Evolutionary conservation across 225 moss, liverwort and hornwort genomes (phyloP), one percentile per base, ranked within the genome.

Genomic region (Climacium dendroides): DNA sequence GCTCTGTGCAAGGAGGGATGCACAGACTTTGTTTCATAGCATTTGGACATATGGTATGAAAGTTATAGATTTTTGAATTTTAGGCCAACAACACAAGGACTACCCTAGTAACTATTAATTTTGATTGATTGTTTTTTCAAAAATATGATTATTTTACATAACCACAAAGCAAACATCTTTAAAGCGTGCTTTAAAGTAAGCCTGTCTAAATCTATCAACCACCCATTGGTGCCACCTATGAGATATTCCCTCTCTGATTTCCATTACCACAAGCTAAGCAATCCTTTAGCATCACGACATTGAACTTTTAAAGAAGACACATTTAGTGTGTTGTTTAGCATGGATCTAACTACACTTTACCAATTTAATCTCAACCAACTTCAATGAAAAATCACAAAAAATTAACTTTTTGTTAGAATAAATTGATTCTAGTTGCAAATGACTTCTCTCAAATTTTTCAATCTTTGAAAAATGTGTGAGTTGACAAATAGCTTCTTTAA

Each of bases 1-100:
- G 8, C 1, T 25, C 2, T 41, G 1, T 15, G 0, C 2, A 0
- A 69, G 0, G 14, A 41, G 1, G 14, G 14, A 0, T 24, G 6
- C 1, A 13, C 2, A 3, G 4, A 4, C 24, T 39, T 69, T 24
- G 2, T 39, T 69, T 39, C 39, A 4, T 14, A 0, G 4, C 4
- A 0, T 39, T 13, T 69, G 24, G 14, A 70, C 41, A 41, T 39
- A 8, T 0, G 0, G 1, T 41, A 11, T 41, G 3, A 70, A 41
- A 70, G 15, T 25, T 70, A 9, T 41, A 8, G 9, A 26, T 15
- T 26, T 25, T 9, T 70, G 8, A 43, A 1, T 43, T 26, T 9
- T 39, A 1, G 5, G 5, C 15, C 43, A 69, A 3, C 0, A 4
- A 4, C 2, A 25, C 1, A 71, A n/a, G 4, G 9, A 3, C 5